Percentiles rank a stretch among this genome's conserved stretches.
These are phyloP conservation scores for Colletotrichum costaricense DNA, from an alignment of 2,329 filamentous ascomycete genomes.

Conservation along the genomic window DNA sequence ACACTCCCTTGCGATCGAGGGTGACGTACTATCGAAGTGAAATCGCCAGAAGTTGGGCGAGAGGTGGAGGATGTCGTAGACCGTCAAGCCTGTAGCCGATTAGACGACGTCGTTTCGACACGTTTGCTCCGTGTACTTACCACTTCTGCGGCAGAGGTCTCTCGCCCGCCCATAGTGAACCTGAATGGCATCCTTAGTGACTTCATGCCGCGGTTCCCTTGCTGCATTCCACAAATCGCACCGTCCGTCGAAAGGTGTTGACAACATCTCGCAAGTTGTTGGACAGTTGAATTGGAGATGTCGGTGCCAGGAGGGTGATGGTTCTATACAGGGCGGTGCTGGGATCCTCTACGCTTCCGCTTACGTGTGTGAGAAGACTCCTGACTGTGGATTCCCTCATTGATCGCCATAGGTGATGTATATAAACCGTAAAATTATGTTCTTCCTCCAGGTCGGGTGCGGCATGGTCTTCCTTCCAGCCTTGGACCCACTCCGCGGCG, in stretches of 20 bases:
- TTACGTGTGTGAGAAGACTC: too few species aligned
- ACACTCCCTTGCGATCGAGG: background rate
- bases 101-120: background rate
- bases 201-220: background rate
- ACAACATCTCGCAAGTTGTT: background rate
- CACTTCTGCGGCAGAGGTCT: background rate
- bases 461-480: too few species aligned
- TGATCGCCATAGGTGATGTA: too few species aligned
- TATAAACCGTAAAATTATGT: too few species aligned
- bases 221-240: background rate
- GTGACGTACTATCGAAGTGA: background rate
- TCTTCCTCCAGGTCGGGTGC: too few species aligned
- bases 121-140: background rate
- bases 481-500: too few species aligned
- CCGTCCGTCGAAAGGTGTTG: background rate
- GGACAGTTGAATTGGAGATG: background rate
- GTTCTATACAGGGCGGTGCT: background rate
- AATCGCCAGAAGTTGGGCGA: background rate
- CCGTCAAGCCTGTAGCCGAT: too few species aligned
- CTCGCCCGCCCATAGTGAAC: constrained; percentile 4
- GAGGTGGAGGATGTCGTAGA: background rate
- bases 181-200: background rate
- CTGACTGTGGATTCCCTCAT: too few species aligned
- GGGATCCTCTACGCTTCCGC: background rate
- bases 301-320: background rate